phyloP scores from a whole-genome alignment of 805 yeast species.

The Ascoidea asiatica region DNA sequence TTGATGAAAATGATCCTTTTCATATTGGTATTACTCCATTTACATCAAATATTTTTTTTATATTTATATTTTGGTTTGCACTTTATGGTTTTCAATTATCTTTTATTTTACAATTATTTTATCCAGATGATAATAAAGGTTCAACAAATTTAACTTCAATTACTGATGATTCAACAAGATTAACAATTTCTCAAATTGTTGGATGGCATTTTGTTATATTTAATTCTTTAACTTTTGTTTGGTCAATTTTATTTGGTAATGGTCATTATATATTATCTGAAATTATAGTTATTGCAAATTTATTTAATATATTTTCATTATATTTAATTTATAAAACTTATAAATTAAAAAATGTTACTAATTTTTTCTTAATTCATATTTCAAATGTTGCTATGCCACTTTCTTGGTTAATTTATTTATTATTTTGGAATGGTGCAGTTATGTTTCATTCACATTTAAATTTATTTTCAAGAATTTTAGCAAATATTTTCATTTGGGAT shows the following conservation, averaged over 20 bases:
- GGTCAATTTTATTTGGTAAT: conserved; percentile 50
- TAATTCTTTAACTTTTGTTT: conserved; percentile 44
- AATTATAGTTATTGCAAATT: conserved; percentile 41
- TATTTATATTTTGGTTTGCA: conserved; percentile 44
- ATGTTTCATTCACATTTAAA: conserved; percentile 42
- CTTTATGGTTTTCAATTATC: conserved; percentile 37
- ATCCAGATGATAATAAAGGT: conserved; percentile 16
- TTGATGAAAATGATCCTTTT: conserved; percentile 24
- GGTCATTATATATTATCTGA: conserved; percentile 48
- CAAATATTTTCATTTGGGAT: conserved; percentile 69
- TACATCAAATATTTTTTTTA: conserved; percentile 37
- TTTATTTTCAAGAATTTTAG: conserved; percentile 50
- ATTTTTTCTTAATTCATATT: conserved; percentile 48
- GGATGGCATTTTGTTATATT: conserved; percentile 53
- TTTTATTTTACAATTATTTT: conserved; percentile 32
- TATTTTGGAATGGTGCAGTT: conserved; percentile 82
- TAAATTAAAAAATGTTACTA: conserved; percentile 32
- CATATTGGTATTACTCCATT: conserved; percentile 56
- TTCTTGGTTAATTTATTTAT: conserved; percentile 58
- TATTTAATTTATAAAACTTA: conserved; percentile 51
- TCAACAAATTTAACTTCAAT: conserved; percentile 3
- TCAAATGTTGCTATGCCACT: conserved; percentile 59
- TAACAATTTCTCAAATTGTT: conserved; percentile 23
- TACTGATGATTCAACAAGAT: conserved; percentile 9
- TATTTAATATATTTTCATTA: conserved; percentile 41